Conservation (phyloP, 176 grass and related monocot genomes). For the Zoysia japonica region DNA sequence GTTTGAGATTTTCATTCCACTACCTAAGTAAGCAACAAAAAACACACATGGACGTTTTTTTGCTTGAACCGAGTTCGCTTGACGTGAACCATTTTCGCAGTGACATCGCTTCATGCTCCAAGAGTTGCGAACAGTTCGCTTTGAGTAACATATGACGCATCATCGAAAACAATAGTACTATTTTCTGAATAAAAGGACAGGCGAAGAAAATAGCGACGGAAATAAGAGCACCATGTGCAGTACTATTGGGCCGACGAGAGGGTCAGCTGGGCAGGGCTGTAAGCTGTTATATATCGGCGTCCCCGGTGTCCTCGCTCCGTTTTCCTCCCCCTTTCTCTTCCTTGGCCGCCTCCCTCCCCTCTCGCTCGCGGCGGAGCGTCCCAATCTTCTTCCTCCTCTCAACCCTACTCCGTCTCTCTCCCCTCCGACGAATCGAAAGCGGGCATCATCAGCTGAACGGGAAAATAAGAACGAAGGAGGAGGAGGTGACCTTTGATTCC, state of each 20-base stretch:
- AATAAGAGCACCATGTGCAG: background rate
- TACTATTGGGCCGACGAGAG: background rate
- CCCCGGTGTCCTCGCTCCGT: background rate
- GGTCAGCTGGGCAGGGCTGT: background rate
- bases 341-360: too few species aligned
- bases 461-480: background rate
- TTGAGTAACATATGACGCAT: too few species aligned
- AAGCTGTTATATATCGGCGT: slow-evolving; percentile 7
- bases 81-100: too few species aligned
- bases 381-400: slow-evolving; percentile 14
- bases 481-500: slow-evolving; percentile 31
- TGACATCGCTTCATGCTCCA: too few species aligned
- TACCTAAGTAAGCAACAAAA: too few species aligned
- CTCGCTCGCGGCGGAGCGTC: slow-evolving; percentile 17
- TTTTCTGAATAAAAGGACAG: background rate
- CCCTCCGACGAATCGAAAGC: slow-evolving; percentile 27
- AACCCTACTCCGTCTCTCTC: slow-evolving; percentile 44
- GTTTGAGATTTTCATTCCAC: too few species aligned
- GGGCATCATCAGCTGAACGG: slow-evolving; percentile 5
- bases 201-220: background rate
- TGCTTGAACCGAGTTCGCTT: too few species aligned
- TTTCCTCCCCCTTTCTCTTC: slow-evolving; percentile 24
- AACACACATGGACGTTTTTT: too few species aligned
- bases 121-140: too few species aligned
- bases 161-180: too few species aligned